phyloP scores from a whole-genome alignment of 768 basidiomycete genomes.

The Tylopilus plumbeoviolaceoides region DNA sequence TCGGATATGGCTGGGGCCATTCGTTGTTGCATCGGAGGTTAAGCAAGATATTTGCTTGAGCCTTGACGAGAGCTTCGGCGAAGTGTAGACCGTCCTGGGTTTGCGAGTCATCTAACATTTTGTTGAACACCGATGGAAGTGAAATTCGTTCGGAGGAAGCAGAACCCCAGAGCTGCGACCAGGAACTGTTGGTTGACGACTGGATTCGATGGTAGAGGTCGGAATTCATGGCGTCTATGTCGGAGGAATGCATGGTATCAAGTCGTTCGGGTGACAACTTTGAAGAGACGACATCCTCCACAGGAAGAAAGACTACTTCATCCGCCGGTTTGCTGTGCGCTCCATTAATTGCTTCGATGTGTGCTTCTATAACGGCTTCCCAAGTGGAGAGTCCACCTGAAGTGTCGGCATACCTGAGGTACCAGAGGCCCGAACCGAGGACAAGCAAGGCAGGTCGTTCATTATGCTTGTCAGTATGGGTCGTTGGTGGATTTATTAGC shows the following conservation, averaged over 20 bases:
- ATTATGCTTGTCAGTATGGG: constrained; percentile 1
- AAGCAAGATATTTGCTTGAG: constrained; percentile 74
- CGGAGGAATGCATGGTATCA: constrained; percentile 64
- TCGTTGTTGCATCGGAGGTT: constrained; percentile 78
- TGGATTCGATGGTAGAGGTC: constrained; percentile 69
- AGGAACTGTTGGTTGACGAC: constrained; percentile 29
- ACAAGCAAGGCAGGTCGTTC: constrained; percentile 64
- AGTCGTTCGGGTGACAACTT: constrained; percentile 65
- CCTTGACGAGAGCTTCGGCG: constrained; percentile 51
- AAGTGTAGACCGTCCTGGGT: constrained; percentile 89
- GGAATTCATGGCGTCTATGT: constrained; percentile 91
- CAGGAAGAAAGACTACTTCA: constrained; percentile 70
- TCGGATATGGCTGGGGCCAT: constrained; percentile 57
- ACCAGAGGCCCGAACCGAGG: constrained; percentile 87
- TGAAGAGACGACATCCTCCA: constrained; percentile 63
- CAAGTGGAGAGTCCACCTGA: constrained; percentile 78
- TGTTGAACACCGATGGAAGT: constrained; percentile 77
- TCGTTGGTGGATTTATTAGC: constrained; percentile 33
- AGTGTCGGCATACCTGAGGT: constrained; percentile 65
- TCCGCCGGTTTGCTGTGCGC: constrained; percentile 52
- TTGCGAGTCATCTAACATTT: constrained; percentile 65
- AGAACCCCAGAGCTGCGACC: constrained; percentile 26
- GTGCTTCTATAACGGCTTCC: constrained; percentile 67
- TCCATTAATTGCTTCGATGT: constrained; percentile 48
- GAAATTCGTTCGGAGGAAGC: constrained; percentile 38